Conservation (phyloP, 345 rosid genomes). For the Dipteronia sinensis region DNA sequence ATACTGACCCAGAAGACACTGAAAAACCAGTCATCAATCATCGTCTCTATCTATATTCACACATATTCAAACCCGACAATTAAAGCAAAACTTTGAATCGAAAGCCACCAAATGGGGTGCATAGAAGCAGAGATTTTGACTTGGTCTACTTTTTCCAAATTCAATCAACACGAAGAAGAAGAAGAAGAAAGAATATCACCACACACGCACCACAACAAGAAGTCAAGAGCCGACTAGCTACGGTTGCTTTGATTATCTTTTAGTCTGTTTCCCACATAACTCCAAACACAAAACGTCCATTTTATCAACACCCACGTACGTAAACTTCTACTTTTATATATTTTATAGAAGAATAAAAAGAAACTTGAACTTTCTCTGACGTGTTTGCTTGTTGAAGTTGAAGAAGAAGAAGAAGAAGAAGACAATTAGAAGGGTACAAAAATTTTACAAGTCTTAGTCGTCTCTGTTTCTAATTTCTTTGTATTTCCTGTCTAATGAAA, state of each 20-base stretch:
- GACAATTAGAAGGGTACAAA: constrained; percentile 17
- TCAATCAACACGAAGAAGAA: not conserved
- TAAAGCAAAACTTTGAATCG: not conserved
- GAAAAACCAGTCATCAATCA: not conserved
- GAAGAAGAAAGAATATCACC: not conserved
- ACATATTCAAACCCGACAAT: not conserved
- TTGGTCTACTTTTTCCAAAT: not conserved
- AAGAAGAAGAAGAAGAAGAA: not conserved
- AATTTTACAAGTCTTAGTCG: not conserved
- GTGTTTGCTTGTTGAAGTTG: constrained; percentile 9
- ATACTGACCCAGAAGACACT: not conserved
- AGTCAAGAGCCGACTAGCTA: constrained; percentile 19
- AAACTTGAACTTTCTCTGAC: not conserved
- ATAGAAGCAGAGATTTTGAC: constrained; percentile 2
- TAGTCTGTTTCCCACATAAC: constrained; percentile 22
- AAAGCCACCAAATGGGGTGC: not conserved
- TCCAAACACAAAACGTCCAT: constrained; percentile 31
- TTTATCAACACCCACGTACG: not conserved
- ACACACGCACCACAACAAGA: not conserved
- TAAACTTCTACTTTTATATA: not conserved
- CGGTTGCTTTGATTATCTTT: constrained; percentile 10
- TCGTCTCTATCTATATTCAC: not conserved
- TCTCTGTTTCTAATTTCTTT: constrained; percentile 1
- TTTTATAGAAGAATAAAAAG: not conserved
- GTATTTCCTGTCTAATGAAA: constrained; percentile 18